These are phyloP conservation scores for Gracilariopsis chorda DNA, from an alignment of 23 red algal genomes.

Conservation along the genomic window DNA sequence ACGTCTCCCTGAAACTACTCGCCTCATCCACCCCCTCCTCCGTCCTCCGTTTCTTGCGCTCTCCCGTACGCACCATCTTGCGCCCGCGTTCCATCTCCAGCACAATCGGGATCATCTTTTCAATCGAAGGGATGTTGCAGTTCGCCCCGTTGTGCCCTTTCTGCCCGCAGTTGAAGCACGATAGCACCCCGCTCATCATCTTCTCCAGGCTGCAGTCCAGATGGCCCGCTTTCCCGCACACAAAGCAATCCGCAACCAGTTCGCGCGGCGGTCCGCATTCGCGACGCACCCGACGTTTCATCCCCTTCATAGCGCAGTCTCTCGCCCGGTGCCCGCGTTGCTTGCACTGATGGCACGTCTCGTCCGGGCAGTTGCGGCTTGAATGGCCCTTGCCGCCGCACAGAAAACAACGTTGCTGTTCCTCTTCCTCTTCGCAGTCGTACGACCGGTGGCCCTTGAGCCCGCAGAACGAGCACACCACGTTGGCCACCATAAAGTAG, in stretches of 20 bases:
- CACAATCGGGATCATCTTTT: not conserved
- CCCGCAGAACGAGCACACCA: constrained; percentile 41
- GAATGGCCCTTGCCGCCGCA: constrained; percentile 28
- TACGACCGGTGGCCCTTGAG: constrained; percentile 53
- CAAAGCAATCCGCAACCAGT: constrained; percentile 8
- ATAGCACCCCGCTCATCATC: not conserved
- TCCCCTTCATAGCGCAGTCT: not conserved
- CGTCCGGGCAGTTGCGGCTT: not conserved
- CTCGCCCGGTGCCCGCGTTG: not conserved
- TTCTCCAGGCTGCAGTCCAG: constrained; percentile 33
- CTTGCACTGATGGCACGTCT: constrained; percentile 13
- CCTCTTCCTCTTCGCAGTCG: not conserved
- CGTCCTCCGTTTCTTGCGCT: not conserved
- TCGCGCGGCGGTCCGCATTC: constrained; percentile 12
- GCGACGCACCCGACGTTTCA: constrained; percentile 17
- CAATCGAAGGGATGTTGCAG: constrained; percentile 18
- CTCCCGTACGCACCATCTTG: not conserved
- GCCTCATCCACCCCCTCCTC: not conserved
- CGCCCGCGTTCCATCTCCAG: constrained; percentile 1
- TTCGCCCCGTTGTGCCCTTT: not conserved
- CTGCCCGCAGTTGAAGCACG: constrained; percentile 44
- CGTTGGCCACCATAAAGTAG: constrained; percentile 36
- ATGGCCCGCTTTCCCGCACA: constrained; percentile 33
- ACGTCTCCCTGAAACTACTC: not conserved
- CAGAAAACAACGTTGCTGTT: constrained; percentile 20